Base-by-base conservation (phyloP, 2,329 filamentous ascomycete species). In the Diaporthe eres region DNA sequence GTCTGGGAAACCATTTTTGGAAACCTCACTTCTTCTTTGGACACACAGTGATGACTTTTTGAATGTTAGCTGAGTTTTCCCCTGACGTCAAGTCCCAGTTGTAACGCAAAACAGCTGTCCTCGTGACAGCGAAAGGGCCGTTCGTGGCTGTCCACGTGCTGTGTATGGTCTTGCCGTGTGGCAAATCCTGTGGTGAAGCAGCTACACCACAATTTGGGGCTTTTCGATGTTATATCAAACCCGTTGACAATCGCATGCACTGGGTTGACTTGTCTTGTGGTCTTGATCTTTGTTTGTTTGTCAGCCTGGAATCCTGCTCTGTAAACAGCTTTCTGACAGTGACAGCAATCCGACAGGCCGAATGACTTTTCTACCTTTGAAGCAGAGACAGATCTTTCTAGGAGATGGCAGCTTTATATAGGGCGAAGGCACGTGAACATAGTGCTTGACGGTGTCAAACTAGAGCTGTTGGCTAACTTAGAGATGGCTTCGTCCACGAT, bases 181-280 rank as follows among this genome's bases (percentile, higher is more conserved):
- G 10, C 25, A 47, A 49, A 67, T 22, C 61, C 61, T 34, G 25
- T 67, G 15, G 31, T 31, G 42, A 67, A 67, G 17, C 31, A 34
- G 7, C 22, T 47, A 22, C 61, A 67, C 61, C 61, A 67, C 10
- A 42, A 25, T 42, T 67, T 67, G 8, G 17, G 61, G 37, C 61
- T 49, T 10, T 67, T 67, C 25, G 34, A 67, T 28, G 28, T n/a
- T 15, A 8, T 22, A 7, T 34, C n/a, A 34, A 31, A 22, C 42
- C 61, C 37, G 31, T 34, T 37, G 37, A 37, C 8, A 37, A 37
- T 37, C 37, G 37, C 37, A 8, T 44, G 17, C 42, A 44, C 12
- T 44, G 13, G 42, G 15, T 44, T 44, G 42, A 44, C 12, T 44
- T 17, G 42, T 44, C 42, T 44, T 44, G 13, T 37, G 31, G 31